A percentile compares a stretch with the other conserved stretches of the same genome.
Conservation (phyloP, 2,329 filamentous ascomycete genomes). For the Piedraia hortae region DNA sequence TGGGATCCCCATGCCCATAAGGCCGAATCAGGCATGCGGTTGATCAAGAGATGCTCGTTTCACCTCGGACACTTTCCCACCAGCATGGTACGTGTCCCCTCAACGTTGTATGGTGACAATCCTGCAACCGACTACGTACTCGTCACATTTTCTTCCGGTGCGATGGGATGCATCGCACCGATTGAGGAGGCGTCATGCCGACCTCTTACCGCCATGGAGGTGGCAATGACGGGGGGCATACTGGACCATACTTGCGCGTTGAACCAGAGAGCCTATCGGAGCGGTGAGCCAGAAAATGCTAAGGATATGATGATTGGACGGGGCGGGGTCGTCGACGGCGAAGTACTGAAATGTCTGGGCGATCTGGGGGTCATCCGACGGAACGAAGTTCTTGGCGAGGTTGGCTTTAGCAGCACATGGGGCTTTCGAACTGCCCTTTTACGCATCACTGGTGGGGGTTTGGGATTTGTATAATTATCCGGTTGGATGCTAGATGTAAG, state of each 20-base stretch:
- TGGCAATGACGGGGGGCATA: slow-evolving; percentile 48
- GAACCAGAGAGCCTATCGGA: slow-evolving; percentile 57
- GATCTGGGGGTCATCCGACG: slow-evolving; percentile 46
- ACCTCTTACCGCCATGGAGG: slow-evolving; percentile 52
- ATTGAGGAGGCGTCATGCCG: slow-evolving; percentile 60
- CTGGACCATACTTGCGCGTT: slow-evolving; percentile 53
- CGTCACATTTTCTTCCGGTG: slow-evolving; percentile 46
- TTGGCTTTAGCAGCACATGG: slow-evolving; percentile 24
- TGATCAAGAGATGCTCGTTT: slow-evolving; percentile 72
- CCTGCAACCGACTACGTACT: slow-evolving; percentile 24
- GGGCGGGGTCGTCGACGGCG: slow-evolving; percentile 44
- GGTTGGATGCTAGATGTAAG: too few relatives aligned
- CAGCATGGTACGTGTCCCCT: slow-evolving; percentile 47
- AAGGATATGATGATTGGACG: slow-evolving; percentile 21
- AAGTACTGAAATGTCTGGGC: slow-evolving; percentile 44
- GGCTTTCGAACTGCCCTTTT: too few relatives aligned
- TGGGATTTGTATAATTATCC: too few relatives aligned
- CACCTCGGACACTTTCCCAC: slow-evolving; percentile 57
- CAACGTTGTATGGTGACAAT: slow-evolving; percentile 17
- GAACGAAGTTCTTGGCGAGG: slow-evolving; percentile 44
- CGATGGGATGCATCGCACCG: slow-evolving; percentile 48
- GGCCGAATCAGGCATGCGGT: slow-evolving; percentile 62
- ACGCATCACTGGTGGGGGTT: too few relatives aligned
- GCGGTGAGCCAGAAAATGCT: slow-evolving; percentile 19
- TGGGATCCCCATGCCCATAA: slow-evolving; percentile 93